Evolutionary conservation across 2,329 filamentous ascomycete species (phyloP), one percentile per base, ranked within the genome.

Genomic region (Verticillium albo-atrum): DNA sequence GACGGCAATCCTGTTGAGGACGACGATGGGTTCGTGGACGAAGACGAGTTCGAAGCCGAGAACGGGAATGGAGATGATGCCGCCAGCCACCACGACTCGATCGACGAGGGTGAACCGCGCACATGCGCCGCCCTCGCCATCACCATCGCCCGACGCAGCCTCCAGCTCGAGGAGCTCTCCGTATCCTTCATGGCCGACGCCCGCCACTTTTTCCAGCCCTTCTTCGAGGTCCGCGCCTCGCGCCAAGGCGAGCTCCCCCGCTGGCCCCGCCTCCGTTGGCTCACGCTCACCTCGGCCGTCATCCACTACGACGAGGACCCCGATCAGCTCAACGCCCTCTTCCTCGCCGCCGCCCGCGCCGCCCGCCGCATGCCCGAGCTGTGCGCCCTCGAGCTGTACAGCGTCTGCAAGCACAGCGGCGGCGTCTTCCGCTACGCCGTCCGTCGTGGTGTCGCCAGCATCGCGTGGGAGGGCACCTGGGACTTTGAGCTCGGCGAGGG

Each of bases 401-500:
- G 67, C 58, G 66, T 64, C n/a, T 66, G 63, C 47, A 55, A 57
- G 23, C 60, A 58, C 50, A 64, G 63, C 50, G 67, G 62, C 23
- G 68, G 64, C 42, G 63, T 66, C 26, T 70, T 70, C 64, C 65
- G 66, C 50, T 70, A 69, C 59, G 55, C 61, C 30, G 63, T 63
- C 9, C 59, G 57, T n/a, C 37, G 25, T 2, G 30, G 4, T 4
- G 10, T 6, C n/a, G n/a, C n/a, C 32, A n/a, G 14, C 15, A 3
- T 42, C 27, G 37, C 14, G n/a, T 56, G 34, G 59, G 23, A 27
- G 20, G 50, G 26, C 6, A 50, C 47, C 3, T 56, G 27, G 47
- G 5, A 17, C n/a, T 50, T 55, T 14, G 47, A 30, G 20, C 25
- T 58, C 17, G 17, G n/a, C 6, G n/a, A 58, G 20, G 28, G 47